Evolutionary conservation across 2,329 filamentous ascomycete genomes (phyloP).

Genomic region (Calonectria pauciramosa): DNA sequence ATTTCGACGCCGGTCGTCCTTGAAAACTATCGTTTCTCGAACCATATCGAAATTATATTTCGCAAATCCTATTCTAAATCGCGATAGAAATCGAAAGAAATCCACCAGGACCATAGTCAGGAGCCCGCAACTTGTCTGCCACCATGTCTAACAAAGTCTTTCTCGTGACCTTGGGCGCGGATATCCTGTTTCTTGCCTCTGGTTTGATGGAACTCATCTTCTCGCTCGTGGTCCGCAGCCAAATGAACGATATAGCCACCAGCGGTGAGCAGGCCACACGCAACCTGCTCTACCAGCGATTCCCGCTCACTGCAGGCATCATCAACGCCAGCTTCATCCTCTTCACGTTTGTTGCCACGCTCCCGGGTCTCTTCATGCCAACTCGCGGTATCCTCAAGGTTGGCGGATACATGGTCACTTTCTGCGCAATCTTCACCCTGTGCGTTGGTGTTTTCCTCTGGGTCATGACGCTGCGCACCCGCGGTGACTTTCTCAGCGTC

Average conservation of each 20-base stretch:
- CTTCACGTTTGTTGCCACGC: constrained; percentile 75
- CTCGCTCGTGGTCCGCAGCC: constrained; percentile 65
- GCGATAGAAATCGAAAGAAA: not conserved
- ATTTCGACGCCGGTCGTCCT: constrained; percentile 44
- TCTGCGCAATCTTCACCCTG: constrained; percentile 75
- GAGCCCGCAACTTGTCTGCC: constrained; percentile 22
- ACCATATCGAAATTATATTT: constrained; percentile 11
- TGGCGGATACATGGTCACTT: constrained; percentile 74
- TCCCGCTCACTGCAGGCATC: constrained; percentile 75
- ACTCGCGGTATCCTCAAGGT: constrained; percentile 79
- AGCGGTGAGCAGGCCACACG: constrained; percentile 64
- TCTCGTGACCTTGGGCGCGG: constrained; percentile 61
- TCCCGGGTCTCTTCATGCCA: constrained; percentile 79
- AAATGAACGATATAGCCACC: constrained; percentile 57
- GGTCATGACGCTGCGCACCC: constrained; percentile 79
- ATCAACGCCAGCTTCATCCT: constrained; percentile 81
- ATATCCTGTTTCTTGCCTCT: constrained; percentile 66
- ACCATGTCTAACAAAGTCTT: constrained; percentile 70
- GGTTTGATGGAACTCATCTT: constrained; percentile 70
- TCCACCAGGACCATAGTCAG: not conserved
- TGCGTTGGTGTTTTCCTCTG: constrained; percentile 77
- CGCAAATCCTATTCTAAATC: not conserved
- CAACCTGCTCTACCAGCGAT: constrained; percentile 65
- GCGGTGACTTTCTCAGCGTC: constrained; percentile 70
- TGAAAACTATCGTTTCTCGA: constrained; percentile 1